A percentile compares a stretch with the other conserved stretches of the same genome.
Conservation (phyloP, 2,329 filamentous ascomycete genomes). For the Pseudogymnoascus sp. region DNA sequence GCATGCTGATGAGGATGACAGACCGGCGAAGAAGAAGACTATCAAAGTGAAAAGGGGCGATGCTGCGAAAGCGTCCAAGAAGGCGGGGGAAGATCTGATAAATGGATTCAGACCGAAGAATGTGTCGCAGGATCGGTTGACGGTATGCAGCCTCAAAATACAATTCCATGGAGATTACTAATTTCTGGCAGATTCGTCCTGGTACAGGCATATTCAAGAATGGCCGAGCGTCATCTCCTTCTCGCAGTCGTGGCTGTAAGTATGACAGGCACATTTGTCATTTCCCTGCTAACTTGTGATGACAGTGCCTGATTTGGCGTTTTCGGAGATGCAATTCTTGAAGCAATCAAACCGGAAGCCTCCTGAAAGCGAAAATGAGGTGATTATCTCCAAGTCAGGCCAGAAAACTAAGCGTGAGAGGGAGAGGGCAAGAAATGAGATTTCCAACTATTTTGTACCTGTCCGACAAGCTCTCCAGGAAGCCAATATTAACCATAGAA, state of each 20-base stretch:
- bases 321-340: constrained; percentile 45
- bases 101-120: constrained; percentile 49
- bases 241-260: constrained; percentile 34
- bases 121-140: constrained; percentile 46
- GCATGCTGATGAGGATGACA: constrained; percentile 22
- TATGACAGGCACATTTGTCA: constrained; percentile 5
- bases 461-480: neutral
- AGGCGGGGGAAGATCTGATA: constrained; percentile 41
- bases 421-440: constrained; percentile 7
- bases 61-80: constrained; percentile 19
- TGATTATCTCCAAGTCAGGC: neutral
- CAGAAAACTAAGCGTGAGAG: neutral
- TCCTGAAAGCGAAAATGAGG: constrained; percentile 19
- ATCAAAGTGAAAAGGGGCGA: constrained; percentile 14
- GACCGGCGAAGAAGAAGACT: constrained; percentile 19
- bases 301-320: constrained; percentile 46
- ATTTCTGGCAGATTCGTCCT: constrained; percentile 31
- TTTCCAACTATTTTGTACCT: constrained; percentile 6
- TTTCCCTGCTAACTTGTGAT: neutral
- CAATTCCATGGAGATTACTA: neutral
- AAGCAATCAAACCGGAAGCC: constrained; percentile 22
- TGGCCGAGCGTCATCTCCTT: constrained; percentile 32
- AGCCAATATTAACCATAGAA: neutral
- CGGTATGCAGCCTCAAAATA: constrained; percentile 33
- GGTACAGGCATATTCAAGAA: constrained; percentile 42